A percentile compares a stretch with the other conserved stretches of the same genome.
Conservation (phyloP, 257 asterid genomes). For the Petunia secreta region DNA sequence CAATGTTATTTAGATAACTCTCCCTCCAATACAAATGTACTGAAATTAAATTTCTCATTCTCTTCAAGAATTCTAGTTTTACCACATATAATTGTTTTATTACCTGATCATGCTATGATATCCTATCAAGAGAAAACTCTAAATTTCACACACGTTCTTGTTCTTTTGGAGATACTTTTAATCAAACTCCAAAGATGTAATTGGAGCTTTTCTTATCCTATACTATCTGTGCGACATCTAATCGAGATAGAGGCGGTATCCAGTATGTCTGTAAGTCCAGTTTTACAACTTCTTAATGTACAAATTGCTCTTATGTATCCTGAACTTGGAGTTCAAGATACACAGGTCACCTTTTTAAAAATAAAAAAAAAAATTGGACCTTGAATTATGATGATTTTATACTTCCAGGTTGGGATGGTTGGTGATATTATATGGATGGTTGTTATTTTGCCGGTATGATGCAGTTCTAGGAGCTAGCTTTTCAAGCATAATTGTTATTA, state of each 20-base stretch:
- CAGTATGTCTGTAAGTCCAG: background rate
- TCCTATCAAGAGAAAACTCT: conserved; percentile 3
- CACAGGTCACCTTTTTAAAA: background rate
- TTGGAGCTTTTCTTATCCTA: no score
- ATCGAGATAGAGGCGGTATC: background rate
- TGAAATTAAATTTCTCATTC: background rate
- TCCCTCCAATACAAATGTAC: background rate
- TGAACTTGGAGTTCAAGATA: conserved; percentile 11
- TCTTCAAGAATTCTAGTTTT: background rate
- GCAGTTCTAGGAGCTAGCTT: conserved; percentile 6
- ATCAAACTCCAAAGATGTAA: no score
- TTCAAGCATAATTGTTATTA: background rate
- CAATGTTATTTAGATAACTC: background rate
- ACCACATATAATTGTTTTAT: background rate
- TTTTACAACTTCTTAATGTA: background rate
- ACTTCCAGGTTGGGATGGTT: conserved; percentile 6
- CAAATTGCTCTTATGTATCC: background rate
- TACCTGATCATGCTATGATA: conserved; percentile 10
- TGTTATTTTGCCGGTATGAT: background rate
- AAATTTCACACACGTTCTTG: background rate
- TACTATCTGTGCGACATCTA: background rate
- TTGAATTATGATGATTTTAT: background rate
- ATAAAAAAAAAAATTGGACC: no score
- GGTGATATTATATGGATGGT: background rate
- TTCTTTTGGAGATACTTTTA: conserved; percentile 12